Evolutionary conservation across 768 basidiomycete genomes (phyloP).

Genomic region (Terana coerulea): DNA sequence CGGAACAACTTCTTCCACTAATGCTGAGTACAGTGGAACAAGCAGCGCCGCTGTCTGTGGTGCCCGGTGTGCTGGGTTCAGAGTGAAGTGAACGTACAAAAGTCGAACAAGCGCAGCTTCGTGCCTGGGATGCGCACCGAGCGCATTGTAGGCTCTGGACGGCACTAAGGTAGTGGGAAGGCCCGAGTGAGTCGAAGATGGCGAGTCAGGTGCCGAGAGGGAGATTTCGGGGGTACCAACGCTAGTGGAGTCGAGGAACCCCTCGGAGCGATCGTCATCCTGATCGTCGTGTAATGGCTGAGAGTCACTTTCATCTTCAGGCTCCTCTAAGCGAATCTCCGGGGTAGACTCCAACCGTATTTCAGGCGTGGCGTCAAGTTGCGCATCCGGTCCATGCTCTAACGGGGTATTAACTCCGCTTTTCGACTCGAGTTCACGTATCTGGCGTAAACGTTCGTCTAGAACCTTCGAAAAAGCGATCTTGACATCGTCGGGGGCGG

Average conservation of each 20-base stretch:
- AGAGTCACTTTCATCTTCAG: slow-evolving; percentile 12
- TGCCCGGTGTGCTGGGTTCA: slow-evolving; percentile 70
- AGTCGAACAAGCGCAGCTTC: slow-evolving; percentile 63
- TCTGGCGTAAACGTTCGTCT: slow-evolving; percentile 46
- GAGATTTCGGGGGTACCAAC: slow-evolving; percentile 27
- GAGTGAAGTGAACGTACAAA: slow-evolving; percentile 62
- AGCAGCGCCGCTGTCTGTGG: slow-evolving; percentile 67
- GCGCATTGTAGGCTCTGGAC: slow-evolving; percentile 41
- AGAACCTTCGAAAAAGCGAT: slow-evolving; percentile 49
- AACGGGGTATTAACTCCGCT: slow-evolving; percentile 15
- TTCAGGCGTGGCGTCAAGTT: slow-evolving; percentile 35
- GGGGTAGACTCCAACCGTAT: slow-evolving; percentile 37
- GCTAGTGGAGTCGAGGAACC: background rate
- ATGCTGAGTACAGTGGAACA: slow-evolving; percentile 61
- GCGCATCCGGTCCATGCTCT: too few relatives aligned
- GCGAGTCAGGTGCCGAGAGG: slow-evolving; percentile 33
- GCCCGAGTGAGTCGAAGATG: slow-evolving; percentile 19
- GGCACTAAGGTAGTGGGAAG: slow-evolving; percentile 42
- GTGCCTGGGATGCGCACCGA: slow-evolving; percentile 55
- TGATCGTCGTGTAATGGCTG: slow-evolving; percentile 3
- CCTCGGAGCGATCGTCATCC: background rate
- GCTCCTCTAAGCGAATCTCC: slow-evolving; percentile 35
- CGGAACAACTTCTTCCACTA: slow-evolving; percentile 57
- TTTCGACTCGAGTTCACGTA: slow-evolving; percentile 30
- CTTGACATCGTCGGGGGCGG: slow-evolving; percentile 41